Evolutionary conservation across 2,329 filamentous ascomycete species (phyloP).

Genomic region (Furcasterigmium sp.): DNA sequence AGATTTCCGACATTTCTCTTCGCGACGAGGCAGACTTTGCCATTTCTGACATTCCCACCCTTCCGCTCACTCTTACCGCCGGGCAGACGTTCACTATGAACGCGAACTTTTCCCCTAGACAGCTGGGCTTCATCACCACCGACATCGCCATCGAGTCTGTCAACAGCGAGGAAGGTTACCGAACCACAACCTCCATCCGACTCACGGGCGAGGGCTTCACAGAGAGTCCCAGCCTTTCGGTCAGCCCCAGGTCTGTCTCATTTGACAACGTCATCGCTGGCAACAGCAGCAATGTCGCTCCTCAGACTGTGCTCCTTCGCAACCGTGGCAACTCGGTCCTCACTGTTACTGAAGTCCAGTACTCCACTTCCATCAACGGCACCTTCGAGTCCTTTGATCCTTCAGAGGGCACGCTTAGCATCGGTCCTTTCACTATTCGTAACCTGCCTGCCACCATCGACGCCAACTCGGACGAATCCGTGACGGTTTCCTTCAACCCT

Average conservation of each 20-base stretch:
- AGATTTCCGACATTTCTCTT: slow-evolving; percentile 31
- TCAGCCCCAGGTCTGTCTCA: slow-evolving; percentile 41
- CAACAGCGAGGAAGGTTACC: slow-evolving; percentile 39
- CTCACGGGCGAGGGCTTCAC: slow-evolving; percentile 46
- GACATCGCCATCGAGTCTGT: slow-evolving; percentile 43
- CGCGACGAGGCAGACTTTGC: slow-evolving; percentile 26
- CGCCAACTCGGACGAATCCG: slow-evolving; percentile 29
- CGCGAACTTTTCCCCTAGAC: slow-evolving; percentile 37
- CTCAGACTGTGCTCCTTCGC: slow-evolving; percentile 38
- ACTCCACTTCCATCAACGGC: slow-evolving; percentile 36
- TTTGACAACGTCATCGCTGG: slow-evolving; percentile 46
- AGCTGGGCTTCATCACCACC: slow-evolving; percentile 42
- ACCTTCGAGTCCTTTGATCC: slow-evolving; percentile 35
- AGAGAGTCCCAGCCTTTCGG: slow-evolving; percentile 33
- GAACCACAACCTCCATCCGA: slow-evolving; percentile 37
- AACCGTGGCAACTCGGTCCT: slow-evolving; percentile 44
- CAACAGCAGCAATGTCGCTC: slow-evolving; percentile 25
- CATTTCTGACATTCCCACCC: slow-evolving; percentile 26
- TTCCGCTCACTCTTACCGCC: slow-evolving; percentile 21
- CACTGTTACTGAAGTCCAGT: slow-evolving; percentile 36
- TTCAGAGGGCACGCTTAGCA: slow-evolving; percentile 26
- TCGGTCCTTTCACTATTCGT: slow-evolving; percentile 43
- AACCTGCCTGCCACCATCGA: slow-evolving; percentile 39
- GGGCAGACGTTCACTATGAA: slow-evolving; percentile 36
- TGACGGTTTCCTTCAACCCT: slow-evolving; percentile 43